These are phyloP conservation scores for Ogataea hybrid DNA, from an alignment of 1,139 yeast genomes.

Conservation along the genomic window DNA sequence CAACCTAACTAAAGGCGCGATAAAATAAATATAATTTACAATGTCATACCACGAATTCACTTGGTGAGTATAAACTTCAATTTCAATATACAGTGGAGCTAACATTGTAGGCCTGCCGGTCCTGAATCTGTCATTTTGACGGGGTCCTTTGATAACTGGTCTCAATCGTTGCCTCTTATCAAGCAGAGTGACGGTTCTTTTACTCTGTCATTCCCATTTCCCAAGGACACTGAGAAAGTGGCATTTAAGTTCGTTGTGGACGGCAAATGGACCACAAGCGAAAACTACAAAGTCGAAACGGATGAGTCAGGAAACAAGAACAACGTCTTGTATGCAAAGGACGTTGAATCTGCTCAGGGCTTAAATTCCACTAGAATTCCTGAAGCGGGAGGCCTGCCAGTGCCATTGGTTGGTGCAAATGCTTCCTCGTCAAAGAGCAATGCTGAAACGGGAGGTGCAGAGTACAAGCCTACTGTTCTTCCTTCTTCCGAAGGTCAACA, in stretches of 20 bases:
- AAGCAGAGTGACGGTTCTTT: conserved; percentile 61
- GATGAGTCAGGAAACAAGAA: conserved; percentile 60
- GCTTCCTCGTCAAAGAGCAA: conserved; percentile 36
- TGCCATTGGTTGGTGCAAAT: conserved; percentile 24
- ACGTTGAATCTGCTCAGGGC: conserved; percentile 36
- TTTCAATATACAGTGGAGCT: conserved; percentile 8
- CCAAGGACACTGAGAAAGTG: conserved; percentile 36
- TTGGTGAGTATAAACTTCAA: conserved; percentile 18
- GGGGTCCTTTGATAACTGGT: conserved; percentile 79
- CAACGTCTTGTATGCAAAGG: conserved; percentile 50
- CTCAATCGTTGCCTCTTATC: conserved; percentile 54
- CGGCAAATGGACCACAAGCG: conserved; percentile 62
- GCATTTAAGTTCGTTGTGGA: conserved; percentile 74
- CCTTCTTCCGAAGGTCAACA: conserved; percentile 53
- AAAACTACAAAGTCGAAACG: conserved; percentile 42
- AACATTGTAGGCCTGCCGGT: conserved; percentile 59
- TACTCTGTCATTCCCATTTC: conserved; percentile 54
- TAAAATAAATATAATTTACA: neutral
- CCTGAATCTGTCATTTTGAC: conserved; percentile 72
- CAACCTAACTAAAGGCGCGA: conserved; percentile 3
- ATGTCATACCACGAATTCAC: conserved; percentile 25
- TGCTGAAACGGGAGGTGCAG: conserved; percentile 33
- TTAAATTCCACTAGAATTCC: conserved; percentile 44
- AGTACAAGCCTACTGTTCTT: conserved; percentile 50
- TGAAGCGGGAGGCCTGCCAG: conserved; percentile 49